Evolutionary conservation across 192 early-diverging fungal genomes (phyloP), one percentile per base, ranked within the genome.

Genomic region (Rhizoclosmatium sp.): DNA sequence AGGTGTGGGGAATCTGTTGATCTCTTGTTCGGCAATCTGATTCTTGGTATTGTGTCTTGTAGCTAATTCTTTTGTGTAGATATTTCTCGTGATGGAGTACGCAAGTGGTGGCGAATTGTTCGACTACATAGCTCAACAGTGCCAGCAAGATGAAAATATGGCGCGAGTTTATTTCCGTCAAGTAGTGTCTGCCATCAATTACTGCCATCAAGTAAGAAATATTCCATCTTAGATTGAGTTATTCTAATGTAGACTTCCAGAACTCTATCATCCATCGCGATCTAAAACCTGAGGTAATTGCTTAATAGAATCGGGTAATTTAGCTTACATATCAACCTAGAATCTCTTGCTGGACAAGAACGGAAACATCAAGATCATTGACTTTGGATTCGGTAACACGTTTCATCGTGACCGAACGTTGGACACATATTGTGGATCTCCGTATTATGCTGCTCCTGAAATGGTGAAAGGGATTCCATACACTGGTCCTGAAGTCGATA

Each of bases 401-500:
- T 91, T 79, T 73, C 82, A 31, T 86, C 85, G 59, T 83, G 89
- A 54, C 84, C 85, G 82, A n/a, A 79, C 89, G 41, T 79, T 93
- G 47, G 88, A 85, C 47, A 93, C 92, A 7, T 92, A 89, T 72
- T 93, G 92, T 76, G 92, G 92, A 2, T 88, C 86, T 1, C 89
- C 89, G 5, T 90, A 90, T 19, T 91, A 91, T 71, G 88, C 88
- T 49, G 88, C 88, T 16, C 88, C 88, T 19, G 88, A 89, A 61
- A 76, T 89, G 77, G 86, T 89, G 31, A 85, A 94, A 68, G 96
- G 94, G 41, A 92, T 93, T 65, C 94, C 92, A 46, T 99, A 99
- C 79, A 85, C 86, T 69, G 97, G 97, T 3, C 96, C 97, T 4
- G 97, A 99, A 76, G 92, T 99, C 44, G 97, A 99, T 76, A 93